These are phyloP conservation scores for Boletus sp. DNA, from an alignment of 768 basidiomycete genomes.

Conservation along the genomic window DNA sequence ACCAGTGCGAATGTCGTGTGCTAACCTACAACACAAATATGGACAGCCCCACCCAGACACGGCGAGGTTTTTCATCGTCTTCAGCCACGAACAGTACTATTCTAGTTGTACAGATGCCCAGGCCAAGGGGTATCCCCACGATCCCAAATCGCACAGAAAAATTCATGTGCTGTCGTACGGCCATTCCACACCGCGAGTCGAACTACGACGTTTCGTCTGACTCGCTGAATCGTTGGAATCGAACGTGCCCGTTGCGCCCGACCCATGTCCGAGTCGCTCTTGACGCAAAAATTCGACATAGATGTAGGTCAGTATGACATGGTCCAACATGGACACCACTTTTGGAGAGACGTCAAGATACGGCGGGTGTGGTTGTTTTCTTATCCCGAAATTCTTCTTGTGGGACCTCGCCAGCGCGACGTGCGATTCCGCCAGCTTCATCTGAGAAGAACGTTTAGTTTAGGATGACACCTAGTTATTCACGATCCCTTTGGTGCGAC, in stretches of 20 bases:
- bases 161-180: neutral
- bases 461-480: neutral
- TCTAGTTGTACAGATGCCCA: neutral
- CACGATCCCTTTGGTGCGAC: neutral
- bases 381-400: constrained; percentile 23
- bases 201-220: neutral
- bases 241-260: neutral
- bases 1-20: no score
- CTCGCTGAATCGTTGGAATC: neutral
- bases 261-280: constrained; percentile 17
- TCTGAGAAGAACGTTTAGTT: constrained; percentile 8
- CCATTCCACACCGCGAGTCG: neutral
- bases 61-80: neutral
- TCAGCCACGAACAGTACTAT: neutral
- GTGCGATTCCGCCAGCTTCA: constrained; percentile 17
- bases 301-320: constrained; percentile 27
- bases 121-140: neutral
- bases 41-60: neutral
- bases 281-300: constrained; percentile 26
- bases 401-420: constrained; percentile 20
- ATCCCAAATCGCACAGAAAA: neutral
- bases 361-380: constrained; percentile 20
- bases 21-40: neutral
- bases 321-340: constrained; percentile 23
- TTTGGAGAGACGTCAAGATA: constrained; percentile 25